Percentiles rank a stretch among this genome's conserved stretches.
Evolutionary conservation across 331 rosid genomes (phyloP).

Genomic region (Saraca asoca): DNA sequence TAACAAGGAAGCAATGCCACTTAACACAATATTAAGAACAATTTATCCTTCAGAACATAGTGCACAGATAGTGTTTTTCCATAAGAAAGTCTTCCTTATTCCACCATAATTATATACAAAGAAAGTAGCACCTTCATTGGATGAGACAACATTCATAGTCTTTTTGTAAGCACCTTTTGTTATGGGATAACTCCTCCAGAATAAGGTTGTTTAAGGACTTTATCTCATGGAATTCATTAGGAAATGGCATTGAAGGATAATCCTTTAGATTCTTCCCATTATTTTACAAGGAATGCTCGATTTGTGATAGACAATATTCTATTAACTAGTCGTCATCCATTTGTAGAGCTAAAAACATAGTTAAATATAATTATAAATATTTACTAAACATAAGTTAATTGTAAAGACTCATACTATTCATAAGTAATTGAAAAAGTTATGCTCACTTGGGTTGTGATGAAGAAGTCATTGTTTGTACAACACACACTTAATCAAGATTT

Average conservation of each 20-base stretch:
- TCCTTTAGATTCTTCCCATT: background rate
- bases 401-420: no score
- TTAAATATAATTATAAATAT: no score
- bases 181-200: background rate
- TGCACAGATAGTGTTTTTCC: no score
- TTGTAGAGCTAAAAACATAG: no score
- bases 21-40: background rate
- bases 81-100: background rate
- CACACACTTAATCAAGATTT: no score
- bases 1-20: background rate
- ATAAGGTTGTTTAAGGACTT: background rate
- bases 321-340: background rate
- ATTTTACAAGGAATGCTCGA: no score
- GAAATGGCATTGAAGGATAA: background rate
- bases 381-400: no score
- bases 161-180: no score
- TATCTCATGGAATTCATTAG: background rate
- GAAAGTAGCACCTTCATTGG: background rate
- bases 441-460: no score
- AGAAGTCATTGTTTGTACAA: no score
- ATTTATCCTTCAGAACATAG: background rate
- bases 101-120: background rate
- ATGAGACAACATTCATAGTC: background rate
- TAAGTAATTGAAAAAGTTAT: no score
- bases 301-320: background rate